Percentiles rank a stretch among this genome's conserved stretches.
Conservation (phyloP, 1,284 basidiomycete species). For the Cutaneotrichosporon mucoides region DNA sequence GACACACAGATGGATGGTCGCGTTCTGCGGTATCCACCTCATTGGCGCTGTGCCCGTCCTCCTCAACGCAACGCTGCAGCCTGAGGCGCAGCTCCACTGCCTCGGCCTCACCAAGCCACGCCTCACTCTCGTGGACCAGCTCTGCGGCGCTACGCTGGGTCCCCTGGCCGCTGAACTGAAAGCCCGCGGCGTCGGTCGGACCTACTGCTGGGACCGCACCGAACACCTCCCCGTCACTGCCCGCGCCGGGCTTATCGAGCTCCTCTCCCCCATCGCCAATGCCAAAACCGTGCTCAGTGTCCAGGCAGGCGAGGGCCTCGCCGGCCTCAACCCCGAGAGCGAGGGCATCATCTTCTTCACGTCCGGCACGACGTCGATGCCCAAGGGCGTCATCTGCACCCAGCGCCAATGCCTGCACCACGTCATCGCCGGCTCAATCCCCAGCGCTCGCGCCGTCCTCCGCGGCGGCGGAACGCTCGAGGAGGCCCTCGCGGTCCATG, state of each 20-base stretch:
- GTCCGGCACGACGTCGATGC: slow-evolving; percentile 32
- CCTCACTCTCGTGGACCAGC: slow-evolving; percentile 34
- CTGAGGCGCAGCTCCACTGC: slow-evolving; percentile 31
- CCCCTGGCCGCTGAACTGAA: slow-evolving; percentile 5
- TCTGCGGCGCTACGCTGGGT: slow-evolving; percentile 23
- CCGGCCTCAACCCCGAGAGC: slow-evolving; percentile 30
- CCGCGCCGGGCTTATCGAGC: neutral
- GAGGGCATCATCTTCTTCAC: slow-evolving; percentile 47
- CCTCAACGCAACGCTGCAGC: slow-evolving; percentile 38
- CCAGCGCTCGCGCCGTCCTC: slow-evolving; percentile 24
- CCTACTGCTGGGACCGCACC: slow-evolving; percentile 3
- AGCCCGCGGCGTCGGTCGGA: slow-evolving; percentile 3
- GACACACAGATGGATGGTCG: slow-evolving; percentile 31
- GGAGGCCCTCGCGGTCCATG: slow-evolving; percentile 10
- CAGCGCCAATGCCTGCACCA: slow-evolving; percentile 38
- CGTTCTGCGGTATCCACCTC: slow-evolving; percentile 37
- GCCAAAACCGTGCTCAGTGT: neutral
- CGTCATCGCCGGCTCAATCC: slow-evolving; percentile 25
- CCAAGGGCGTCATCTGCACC: slow-evolving; percentile 43
- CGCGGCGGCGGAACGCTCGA: slow-evolving; percentile 10
- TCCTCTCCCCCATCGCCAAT: neutral
- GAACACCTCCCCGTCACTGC: slow-evolving; percentile 1
- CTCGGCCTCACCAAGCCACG: slow-evolving; percentile 26
- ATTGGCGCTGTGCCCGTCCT: slow-evolving; percentile 38
- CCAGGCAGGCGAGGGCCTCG: slow-evolving; percentile 9